These are phyloP conservation scores for Fermentozyma sake DNA, from an alignment of 1,139 yeast genomes.

Conservation along the genomic window DNA sequence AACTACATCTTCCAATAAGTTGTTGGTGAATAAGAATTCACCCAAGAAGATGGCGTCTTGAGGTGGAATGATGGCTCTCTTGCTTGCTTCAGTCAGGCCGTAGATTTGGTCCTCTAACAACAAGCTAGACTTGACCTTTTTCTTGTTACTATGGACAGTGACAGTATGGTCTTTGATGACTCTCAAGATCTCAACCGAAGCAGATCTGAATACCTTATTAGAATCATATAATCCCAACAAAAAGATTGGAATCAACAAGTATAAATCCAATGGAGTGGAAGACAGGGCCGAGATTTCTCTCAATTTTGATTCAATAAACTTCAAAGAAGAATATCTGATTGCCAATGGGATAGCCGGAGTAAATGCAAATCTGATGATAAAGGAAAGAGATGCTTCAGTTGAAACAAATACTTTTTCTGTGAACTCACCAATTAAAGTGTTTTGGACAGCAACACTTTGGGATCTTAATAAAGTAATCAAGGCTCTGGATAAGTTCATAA, in stretches of 20 bases:
- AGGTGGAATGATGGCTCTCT: slow-evolving; percentile 56
- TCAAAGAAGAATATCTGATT: slow-evolving; percentile 47
- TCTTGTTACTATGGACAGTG: slow-evolving; percentile 16
- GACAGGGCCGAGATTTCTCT: slow-evolving; percentile 26
- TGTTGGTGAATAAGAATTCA: slow-evolving; percentile 30
- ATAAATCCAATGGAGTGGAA: slow-evolving; percentile 17
- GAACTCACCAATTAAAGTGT: slow-evolving; percentile 16
- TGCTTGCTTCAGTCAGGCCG: slow-evolving; percentile 33
- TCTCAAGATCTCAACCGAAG: slow-evolving; percentile 20
- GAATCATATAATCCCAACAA: slow-evolving; percentile 33
- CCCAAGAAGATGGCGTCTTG: slow-evolving; percentile 55
- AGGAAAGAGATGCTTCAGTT: slow-evolving; percentile 44
- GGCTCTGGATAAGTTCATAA: slow-evolving; percentile 34
- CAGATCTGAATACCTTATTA: slow-evolving; percentile 24
- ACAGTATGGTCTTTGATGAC: slow-evolving; percentile 16
- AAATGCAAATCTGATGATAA: slow-evolving; percentile 52
- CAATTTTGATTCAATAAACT: slow-evolving; percentile 32
- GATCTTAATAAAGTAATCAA: slow-evolving; percentile 26
- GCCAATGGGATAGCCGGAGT: slow-evolving; percentile 56
- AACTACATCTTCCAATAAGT: slow-evolving; percentile 23
- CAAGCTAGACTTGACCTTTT: slow-evolving; percentile 20
- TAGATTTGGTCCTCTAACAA: slow-evolving; percentile 41
- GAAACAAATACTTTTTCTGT: slow-evolving; percentile 19
- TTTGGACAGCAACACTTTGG: slow-evolving; percentile 6
- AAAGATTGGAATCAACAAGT: slow-evolving; percentile 34